A percentile compares a stretch with the other conserved stretches of the same genome.
Conservation (phyloP, 2,329 filamentous ascomycete species). For the Piedraia hortae region DNA sequence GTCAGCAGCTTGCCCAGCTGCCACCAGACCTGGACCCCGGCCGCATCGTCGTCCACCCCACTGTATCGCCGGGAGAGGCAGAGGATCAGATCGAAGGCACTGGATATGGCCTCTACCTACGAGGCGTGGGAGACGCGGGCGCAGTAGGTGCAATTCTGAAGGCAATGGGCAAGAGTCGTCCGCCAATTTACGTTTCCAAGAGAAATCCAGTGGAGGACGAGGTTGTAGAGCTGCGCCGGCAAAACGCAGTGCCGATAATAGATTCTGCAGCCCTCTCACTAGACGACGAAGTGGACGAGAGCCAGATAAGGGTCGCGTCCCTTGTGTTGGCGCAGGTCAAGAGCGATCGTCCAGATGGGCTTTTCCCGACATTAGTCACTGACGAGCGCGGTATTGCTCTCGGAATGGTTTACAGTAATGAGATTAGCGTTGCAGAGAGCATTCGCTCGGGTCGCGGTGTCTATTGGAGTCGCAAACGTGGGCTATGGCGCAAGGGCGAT, state of each 20-base stretch:
- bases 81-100: constrained; percentile 18
- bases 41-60: constrained; percentile 24
- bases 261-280: constrained; percentile 43
- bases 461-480: constrained; percentile 86
- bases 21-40: constrained; percentile 25
- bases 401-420: constrained; percentile 81
- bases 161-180: constrained; percentile 21
- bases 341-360: constrained; percentile 56
- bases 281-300: constrained; percentile 29
- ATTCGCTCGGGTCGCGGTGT: constrained; percentile 58
- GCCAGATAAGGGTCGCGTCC: constrained; percentile 36
- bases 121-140: constrained; percentile 13
- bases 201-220: constrained; percentile 15
- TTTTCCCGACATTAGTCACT: constrained; percentile 73
- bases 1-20: constrained; percentile 34
- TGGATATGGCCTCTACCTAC: constrained; percentile 19
- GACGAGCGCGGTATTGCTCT: constrained; percentile 65
- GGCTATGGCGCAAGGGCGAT: constrained; percentile 88
- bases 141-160: constrained; percentile 22
- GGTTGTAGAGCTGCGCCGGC: constrained; percentile 16
- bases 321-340: constrained; percentile 49
- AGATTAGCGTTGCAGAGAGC: constrained; percentile 69
- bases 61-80: constrained; percentile 19
- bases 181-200: constrained; percentile 25
- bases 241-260: constrained; percentile 39